Percentiles rank a stretch among this genome's conserved stretches.
These are phyloP conservation scores for Fomitopsis pinicola DNA, from an alignment of 1,284 basidiomycete species.

Conservation along the genomic window DNA sequence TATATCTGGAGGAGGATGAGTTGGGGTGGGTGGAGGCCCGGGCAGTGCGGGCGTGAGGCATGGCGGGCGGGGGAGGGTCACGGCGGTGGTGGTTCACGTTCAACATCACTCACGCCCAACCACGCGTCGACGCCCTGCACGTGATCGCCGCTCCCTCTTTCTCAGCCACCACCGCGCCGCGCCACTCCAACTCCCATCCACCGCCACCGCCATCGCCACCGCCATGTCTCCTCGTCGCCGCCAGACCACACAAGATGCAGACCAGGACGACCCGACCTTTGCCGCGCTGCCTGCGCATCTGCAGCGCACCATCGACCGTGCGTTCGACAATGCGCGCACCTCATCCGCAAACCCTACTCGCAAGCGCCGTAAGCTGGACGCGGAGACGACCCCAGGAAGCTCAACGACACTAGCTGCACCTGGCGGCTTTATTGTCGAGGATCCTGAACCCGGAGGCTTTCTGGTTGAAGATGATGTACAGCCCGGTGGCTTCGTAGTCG, in stretches of 20 bases:
- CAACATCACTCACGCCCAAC: constrained; percentile 18
- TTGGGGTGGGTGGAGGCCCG: constrained; percentile 9
- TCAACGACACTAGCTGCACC: constrained; percentile 1
- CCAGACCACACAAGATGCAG: constrained; percentile 4
- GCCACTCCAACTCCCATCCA: background rate
- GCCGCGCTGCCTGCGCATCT: constrained; percentile 15
- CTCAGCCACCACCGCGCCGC: background rate
- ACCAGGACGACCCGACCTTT: constrained; percentile 17
- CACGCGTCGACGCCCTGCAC: constrained; percentile 20
- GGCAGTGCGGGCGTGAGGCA: constrained; percentile 25
- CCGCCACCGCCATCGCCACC: background rate
- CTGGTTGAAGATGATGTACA: constrained; percentile 5
- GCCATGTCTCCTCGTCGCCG: background rate
- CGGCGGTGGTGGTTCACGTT: constrained; percentile 14
- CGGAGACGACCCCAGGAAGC: background rate
- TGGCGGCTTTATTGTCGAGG: constrained; percentile 16
- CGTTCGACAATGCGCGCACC: constrained; percentile 19
- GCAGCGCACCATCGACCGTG: constrained; percentile 22
- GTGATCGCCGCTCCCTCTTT: constrained; percentile 11
- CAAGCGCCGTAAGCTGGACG: constrained; percentile 17
- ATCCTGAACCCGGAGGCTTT: constrained; percentile 13
- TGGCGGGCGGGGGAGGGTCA: background rate
- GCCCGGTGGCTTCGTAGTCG: constrained; percentile 15
- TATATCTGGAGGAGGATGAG: constrained; percentile 10
- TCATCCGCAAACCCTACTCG: constrained; percentile 6